Base-by-base conservation (phyloP, 1,284 basidiomycete species). In the Rhodotorula sp. region DNA sequence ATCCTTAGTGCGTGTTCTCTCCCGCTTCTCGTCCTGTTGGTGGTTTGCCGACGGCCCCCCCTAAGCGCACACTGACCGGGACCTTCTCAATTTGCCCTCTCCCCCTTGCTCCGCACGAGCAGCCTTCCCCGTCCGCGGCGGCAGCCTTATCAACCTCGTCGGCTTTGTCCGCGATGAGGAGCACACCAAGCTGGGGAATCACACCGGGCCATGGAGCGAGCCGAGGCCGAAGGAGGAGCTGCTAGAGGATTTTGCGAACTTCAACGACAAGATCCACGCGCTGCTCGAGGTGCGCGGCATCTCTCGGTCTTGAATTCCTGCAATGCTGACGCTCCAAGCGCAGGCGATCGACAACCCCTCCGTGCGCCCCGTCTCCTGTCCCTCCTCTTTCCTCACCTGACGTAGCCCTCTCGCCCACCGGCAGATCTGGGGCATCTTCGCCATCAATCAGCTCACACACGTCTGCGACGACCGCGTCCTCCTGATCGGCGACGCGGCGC, bases 121-220 rank as follows among this genome's bases (percentile, higher is more conserved):
- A 58, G 56, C 56, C 37, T 81, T 81, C 70, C 80, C 80, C 19
- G 78, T 81, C 41, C 75, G 79, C 25, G 73, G 73, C 15, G 78
- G 78, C 17, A 67, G 76, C 50, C 71, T 76, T 21, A 76, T 81
- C 71, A 81, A 81, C 64, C 64, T 81, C 51, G 72, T 69, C 32
- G 73, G 37, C 1, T 74, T 74, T 27, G 73, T 74, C 5, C 64
- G 51, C 15, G 80, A 80, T 17, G 69, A 72, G 32, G n/a, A 56
- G 19, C 65, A 74, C 27, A 53, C 60, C 57, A 78, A 77, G 59
- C 66, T 77, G 21, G 67, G 71, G 21, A 62, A 60, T n/a, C 71
- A 74, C 46, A 72, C 66, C 21, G 69, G 78, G 5, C 68, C 78
- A 0, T 81, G 80, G 80, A 72, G 69, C 34, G 79, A 80, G 53